Evolutionary conservation across 2,329 filamentous ascomycete genomes (phyloP).

Genomic region (Aureobasidium zeae): DNA sequence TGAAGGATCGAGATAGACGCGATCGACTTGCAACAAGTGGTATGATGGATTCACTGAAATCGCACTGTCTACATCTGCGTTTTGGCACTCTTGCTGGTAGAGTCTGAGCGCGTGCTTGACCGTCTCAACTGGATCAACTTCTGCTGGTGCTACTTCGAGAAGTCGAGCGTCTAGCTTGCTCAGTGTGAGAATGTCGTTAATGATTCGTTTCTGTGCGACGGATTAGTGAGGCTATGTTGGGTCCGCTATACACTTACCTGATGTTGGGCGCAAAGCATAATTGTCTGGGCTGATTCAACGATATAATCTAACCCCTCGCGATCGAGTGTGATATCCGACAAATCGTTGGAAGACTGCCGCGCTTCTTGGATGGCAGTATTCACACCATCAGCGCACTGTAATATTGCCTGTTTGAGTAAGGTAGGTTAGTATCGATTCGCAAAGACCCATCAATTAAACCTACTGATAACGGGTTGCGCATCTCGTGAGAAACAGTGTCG

Average conservation of each 20-base stretch:
- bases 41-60: constrained; percentile 53
- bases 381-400: constrained; percentile 37
- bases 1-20: constrained; percentile 25
- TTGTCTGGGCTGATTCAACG: constrained; percentile 29
- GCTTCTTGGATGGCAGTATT: constrained; percentile 38
- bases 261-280: constrained; percentile 25
- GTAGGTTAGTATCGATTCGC: too few species aligned
- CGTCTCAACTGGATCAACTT: constrained; percentile 53
- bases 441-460: too few species aligned
- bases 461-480: constrained; percentile 35
- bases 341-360: constrained; percentile 36
- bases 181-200: constrained; percentile 39
- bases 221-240: neutral
- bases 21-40: constrained; percentile 32
- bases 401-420: too few species aligned
- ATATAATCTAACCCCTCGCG: constrained; percentile 35
- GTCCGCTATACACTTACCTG: constrained; percentile 11
- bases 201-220: constrained; percentile 31
- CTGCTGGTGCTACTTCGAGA: constrained; percentile 53
- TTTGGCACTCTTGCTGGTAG: constrained; percentile 61
- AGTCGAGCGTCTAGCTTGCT: constrained; percentile 27
- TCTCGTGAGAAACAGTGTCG: constrained; percentile 27
- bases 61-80: constrained; percentile 52
- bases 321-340: neutral
- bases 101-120: constrained; percentile 59